Evolutionary conservation across 2,329 filamentous ascomycete species (phyloP).

Genomic region (Colletotrichum zoysiae): DNA sequence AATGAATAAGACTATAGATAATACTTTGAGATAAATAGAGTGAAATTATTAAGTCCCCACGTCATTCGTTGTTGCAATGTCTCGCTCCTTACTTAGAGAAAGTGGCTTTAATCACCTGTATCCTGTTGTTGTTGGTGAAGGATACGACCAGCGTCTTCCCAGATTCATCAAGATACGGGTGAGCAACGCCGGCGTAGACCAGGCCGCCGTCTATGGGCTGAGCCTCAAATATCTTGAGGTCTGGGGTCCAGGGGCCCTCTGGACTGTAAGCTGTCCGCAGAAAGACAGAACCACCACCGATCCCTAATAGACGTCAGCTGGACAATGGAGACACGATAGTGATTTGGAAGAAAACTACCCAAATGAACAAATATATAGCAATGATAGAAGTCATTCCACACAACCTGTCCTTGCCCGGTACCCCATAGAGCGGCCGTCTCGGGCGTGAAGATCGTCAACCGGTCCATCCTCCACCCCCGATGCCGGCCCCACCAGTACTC

Average conservation of each 20-base stretch:
- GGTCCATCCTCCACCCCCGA: constrained; percentile 52
- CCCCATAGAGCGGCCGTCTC: constrained; percentile 56
- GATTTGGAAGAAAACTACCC: constrained; percentile 22
- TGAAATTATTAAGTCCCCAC: no score
- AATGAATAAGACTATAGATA: no score
- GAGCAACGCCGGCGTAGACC: constrained; percentile 54
- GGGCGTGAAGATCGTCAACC: constrained; percentile 48
- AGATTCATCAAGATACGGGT: constrained; percentile 54
- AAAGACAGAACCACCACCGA: constrained; percentile 30
- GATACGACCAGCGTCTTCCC: constrained; percentile 54
- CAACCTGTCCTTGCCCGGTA: constrained; percentile 54
- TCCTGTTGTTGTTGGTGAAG: constrained; percentile 56
- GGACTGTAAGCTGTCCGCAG: constrained; percentile 48
- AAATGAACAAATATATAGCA: constrained; percentile 54
- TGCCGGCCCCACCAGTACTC: constrained; percentile 57
- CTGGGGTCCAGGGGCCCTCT: constrained; percentile 54
- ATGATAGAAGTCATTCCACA: constrained; percentile 51
- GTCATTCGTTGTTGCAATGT: no score
- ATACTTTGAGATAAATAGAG: no score
- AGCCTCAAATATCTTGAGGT: constrained; percentile 51
- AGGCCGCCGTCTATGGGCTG: constrained; percentile 50
- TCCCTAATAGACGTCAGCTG: background rate
- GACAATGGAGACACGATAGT: background rate
- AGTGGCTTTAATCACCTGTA: constrained; percentile 51
- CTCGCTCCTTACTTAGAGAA: constrained; percentile 42